Conservation (phyloP, 2,329 filamentous ascomycete species). For the Aspergillus ruber region DNA sequence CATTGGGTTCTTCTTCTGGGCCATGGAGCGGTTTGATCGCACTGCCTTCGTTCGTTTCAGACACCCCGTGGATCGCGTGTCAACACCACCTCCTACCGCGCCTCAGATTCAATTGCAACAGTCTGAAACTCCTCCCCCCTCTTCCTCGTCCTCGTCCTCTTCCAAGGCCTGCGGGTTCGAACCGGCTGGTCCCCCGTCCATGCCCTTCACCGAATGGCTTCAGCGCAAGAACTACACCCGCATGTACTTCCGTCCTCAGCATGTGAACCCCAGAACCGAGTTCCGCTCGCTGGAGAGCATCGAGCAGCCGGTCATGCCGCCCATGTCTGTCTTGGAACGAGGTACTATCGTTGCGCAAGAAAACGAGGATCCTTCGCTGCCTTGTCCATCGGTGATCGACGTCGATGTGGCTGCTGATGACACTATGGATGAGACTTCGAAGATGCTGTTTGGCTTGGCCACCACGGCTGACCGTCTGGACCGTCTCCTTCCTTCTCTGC, state of each 20-base stretch:
- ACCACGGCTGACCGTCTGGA: constrained; percentile 39
- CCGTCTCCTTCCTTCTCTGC: constrained; percentile 33
- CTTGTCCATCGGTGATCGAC: constrained; percentile 35
- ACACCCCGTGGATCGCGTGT: constrained; percentile 26
- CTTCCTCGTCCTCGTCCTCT: constrained; percentile 3
- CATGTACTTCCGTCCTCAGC: constrained; percentile 35
- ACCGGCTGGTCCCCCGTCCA: constrained; percentile 25
- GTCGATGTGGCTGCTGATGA: constrained; percentile 35
- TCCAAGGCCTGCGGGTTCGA: constrained; percentile 29
- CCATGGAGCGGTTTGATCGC: constrained; percentile 34
- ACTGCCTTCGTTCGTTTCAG: constrained; percentile 32
- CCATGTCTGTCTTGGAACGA: constrained; percentile 33
- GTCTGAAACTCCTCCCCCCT: constrained; percentile 1
- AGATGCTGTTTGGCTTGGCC: constrained; percentile 37
- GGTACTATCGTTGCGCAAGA: constrained; percentile 31
- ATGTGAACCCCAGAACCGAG: constrained; percentile 29
- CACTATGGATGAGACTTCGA: constrained; percentile 34
- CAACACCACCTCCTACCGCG: constrained; percentile 10
- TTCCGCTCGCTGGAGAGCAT: constrained; percentile 35
- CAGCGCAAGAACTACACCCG: constrained; percentile 40
- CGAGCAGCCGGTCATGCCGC: constrained; percentile 31
- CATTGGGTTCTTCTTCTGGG: constrained; percentile 36
- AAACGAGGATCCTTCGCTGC: constrained; percentile 24
- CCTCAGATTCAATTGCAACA: constrained; percentile 19
- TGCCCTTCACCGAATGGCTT: constrained; percentile 37